These are phyloP conservation scores for Pseudotsuga menziesii DNA, from an alignment of 75 land plant genomes.

Conservation along the genomic window DNA sequence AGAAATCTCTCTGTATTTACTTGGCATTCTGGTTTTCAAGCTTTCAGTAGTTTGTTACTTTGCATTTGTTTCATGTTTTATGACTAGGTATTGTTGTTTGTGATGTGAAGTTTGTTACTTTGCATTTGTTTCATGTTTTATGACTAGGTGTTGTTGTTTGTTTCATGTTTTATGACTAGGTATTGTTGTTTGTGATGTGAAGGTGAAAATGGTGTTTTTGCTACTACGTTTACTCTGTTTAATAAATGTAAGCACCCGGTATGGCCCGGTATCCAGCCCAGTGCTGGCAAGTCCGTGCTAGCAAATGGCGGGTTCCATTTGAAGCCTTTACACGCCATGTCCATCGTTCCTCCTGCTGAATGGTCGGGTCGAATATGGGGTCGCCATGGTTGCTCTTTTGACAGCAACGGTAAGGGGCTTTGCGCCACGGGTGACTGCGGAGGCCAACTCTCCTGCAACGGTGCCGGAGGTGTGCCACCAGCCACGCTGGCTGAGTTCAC, in stretches of 20 bases:
- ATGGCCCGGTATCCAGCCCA: slow-evolving; percentile 69
- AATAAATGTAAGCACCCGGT: slow-evolving; percentile 65
- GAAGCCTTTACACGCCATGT: slow-evolving; percentile 30
- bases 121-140: too few species aligned
- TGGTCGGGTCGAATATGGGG: slow-evolving; percentile 95
- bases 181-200: slow-evolving; percentile 29
- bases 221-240: slow-evolving; percentile 39
- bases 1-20: not conserved
- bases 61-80: not conserved
- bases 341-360: slow-evolving; percentile 40
- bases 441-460: slow-evolving; percentile 43
- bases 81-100: slow-evolving; percentile 6
- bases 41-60: not conserved
- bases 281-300: slow-evolving; percentile 57
- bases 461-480: slow-evolving; percentile 58
- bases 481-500: slow-evolving; percentile 87
- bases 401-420: slow-evolving; percentile 41
- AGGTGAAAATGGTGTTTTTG: slow-evolving; percentile 4
- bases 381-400: slow-evolving; percentile 80
- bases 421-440: slow-evolving; percentile 84
- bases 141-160: not conserved
- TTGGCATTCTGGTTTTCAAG: not conserved
- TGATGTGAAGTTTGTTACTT: slow-evolving; percentile 47
- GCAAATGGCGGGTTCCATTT: slow-evolving; percentile 67
- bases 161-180: not conserved